Evolutionary conservation across 495 filamentous ascomycete species (phyloP).

Genomic region (Trichoderma orchidacearum): DNA sequence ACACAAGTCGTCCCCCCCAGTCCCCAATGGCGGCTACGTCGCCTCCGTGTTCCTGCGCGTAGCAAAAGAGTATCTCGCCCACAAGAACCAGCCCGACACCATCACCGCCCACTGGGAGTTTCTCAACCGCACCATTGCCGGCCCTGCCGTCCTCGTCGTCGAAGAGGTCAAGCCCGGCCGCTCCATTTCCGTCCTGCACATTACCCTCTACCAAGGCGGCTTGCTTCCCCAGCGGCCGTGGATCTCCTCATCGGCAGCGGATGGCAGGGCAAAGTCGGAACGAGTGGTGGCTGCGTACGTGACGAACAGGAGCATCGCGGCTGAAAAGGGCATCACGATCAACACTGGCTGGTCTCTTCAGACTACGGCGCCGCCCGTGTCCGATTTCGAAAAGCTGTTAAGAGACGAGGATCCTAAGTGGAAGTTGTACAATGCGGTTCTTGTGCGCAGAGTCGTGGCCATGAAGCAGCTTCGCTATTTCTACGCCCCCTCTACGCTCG

Average conservation of each 20-base stretch:
- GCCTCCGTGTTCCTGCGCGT: constrained; percentile 47
- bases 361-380: background rate
- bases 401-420: background rate
- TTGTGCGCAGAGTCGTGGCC: constrained; percentile 41
- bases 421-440: constrained; percentile 12
- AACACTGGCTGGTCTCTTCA: background rate
- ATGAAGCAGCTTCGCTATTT: constrained; percentile 38
- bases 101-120: constrained; percentile 61
- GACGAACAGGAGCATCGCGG: constrained; percentile 46
- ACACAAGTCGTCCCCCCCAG: constrained; percentile 27
- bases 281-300: constrained; percentile 42
- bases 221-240: constrained; percentile 16
- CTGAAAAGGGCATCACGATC: constrained; percentile 33
- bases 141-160: constrained; percentile 48
- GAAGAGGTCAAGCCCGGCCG: constrained; percentile 61
- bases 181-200: constrained; percentile 55
- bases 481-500: constrained; percentile 35
- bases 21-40: constrained; percentile 75
- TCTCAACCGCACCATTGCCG: constrained; percentile 51
- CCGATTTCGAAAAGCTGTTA: background rate
- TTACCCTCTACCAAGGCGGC: constrained; percentile 38
- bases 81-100: constrained; percentile 46
- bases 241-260: constrained; percentile 11
- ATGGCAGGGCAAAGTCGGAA: constrained; percentile 1
- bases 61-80: constrained; percentile 44